Percentiles rank a stretch among this genome's conserved stretches.
Conservation (phyloP, 1,284 basidiomycete species). For the Coriolopsis trogii region DNA sequence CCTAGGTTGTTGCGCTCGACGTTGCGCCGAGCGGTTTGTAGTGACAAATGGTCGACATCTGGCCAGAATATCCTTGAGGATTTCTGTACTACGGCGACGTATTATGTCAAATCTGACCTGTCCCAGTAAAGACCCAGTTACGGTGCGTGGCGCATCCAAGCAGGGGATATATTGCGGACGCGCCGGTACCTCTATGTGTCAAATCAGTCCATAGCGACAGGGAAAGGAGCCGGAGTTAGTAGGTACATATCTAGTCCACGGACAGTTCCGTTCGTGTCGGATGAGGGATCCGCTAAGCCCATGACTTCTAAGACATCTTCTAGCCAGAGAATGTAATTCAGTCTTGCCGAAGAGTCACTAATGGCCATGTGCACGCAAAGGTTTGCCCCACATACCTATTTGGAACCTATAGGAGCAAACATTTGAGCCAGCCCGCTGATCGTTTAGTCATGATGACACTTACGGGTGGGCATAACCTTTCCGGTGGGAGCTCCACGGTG, state of each 20-base stretch:
- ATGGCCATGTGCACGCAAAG: neutral
- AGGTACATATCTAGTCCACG: slow-evolving; percentile 60
- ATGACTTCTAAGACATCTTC: slow-evolving; percentile 55
- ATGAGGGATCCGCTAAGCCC: slow-evolving; percentile 1
- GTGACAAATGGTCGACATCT: slow-evolving; percentile 75
- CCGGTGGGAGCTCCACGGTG: slow-evolving; percentile 59
- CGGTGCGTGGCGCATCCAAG: slow-evolving; percentile 64
- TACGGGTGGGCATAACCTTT: slow-evolving; percentile 88
- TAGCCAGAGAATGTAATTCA: slow-evolving; percentile 80
- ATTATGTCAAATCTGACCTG: slow-evolving; percentile 71
- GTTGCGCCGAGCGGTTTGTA: slow-evolving; percentile 54
- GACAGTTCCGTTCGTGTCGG: slow-evolving; percentile 1
- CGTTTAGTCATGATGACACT: neutral
- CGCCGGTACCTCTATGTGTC: slow-evolving; percentile 79
- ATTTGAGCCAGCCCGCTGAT: neutral
- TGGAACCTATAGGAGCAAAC: slow-evolving; percentile 51
- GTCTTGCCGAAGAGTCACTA: slow-evolving; percentile 40
- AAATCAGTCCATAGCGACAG: neutral
- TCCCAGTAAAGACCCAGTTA: slow-evolving; percentile 66
- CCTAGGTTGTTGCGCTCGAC: slow-evolving; percentile 56
- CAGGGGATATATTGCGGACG: slow-evolving; percentile 89
- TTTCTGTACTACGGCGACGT: neutral
- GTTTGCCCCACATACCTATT: slow-evolving; percentile 51
- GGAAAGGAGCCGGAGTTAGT: neutral
- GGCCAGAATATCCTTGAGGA: neutral